Evolutionary conservation across 108 stramenopile genomes (phyloP), one percentile per base, ranked within the genome.

Genomic region (Mediolabrus comicus): DNA sequence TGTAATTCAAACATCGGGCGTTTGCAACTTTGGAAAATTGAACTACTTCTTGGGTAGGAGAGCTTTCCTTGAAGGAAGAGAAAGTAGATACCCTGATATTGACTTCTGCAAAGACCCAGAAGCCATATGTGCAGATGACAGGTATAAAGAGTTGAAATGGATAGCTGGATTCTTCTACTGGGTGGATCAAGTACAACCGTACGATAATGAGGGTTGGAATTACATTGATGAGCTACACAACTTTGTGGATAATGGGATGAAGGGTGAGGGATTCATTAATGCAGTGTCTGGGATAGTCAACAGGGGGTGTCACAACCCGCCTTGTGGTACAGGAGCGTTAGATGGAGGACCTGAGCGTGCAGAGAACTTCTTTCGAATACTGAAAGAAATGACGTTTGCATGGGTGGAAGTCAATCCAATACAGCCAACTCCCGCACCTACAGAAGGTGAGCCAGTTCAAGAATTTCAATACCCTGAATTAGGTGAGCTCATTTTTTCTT

Each of bases 281-380:
- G 32, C 66, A 29, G 80, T 81, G 19, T 67, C 65, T 19, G 80
- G 80, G 4, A 81, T 81, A 33, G 80, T 81, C 35, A 81, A 81
- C 56, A 60, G 80, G 32, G 56, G 56, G 24, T 57, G 78, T 46
- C 78, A 79, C 24, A 79, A 79, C 46, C 78, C 78, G 51, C 74
- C 74, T 6, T 75, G 74, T 11, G 74, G 74, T 8, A 75, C 74
- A 3, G 74, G 74, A 12, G 82, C 81, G 9, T 55, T 83, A 2
- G 81, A 84, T 32, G 73, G 84, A 36, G 87, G 87, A 12, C 85
- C 89, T 12, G 76, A 83, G 25, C 74, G 83, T 59, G 84, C 86
- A 4, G 68, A 90, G 34, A 78, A 85, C 35, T 63, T 90, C 32
- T 75, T 87, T 49, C 54, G 59, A 5, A 72, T 82, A 28, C 79